phyloP scores from a whole-genome alignment of 768 basidiomycete genomes.

The Serendipita sp. region DNA sequence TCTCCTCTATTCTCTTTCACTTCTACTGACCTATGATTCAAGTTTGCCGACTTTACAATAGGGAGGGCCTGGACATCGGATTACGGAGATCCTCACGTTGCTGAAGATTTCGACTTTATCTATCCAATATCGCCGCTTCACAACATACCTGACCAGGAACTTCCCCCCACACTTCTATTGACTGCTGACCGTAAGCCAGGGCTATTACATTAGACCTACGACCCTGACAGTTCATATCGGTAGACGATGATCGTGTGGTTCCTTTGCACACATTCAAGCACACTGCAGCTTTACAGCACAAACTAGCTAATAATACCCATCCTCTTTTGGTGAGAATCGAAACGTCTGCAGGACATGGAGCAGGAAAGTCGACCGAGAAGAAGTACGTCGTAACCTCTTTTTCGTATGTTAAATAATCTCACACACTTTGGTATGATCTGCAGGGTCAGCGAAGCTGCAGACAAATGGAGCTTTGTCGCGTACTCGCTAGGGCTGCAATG shows the following conservation, averaged over 20 bases:
- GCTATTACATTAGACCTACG: not conserved
- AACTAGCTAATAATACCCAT: slow-evolving; percentile 44
- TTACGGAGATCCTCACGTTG: slow-evolving; percentile 58
- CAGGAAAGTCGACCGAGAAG: slow-evolving; percentile 61
- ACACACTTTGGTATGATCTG: slow-evolving; percentile 1
- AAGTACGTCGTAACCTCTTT: slow-evolving; percentile 23
- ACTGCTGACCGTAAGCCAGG: slow-evolving; percentile 60
- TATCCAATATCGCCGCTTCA: slow-evolving; percentile 66
- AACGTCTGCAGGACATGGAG: slow-evolving; percentile 66
- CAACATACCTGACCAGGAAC: slow-evolving; percentile 46
- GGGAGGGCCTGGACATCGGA: slow-evolving; percentile 66
- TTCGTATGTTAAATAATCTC: not conserved
- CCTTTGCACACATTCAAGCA: slow-evolving; percentile 76
- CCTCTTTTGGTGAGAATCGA: slow-evolving; percentile 65
- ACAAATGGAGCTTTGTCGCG: slow-evolving; percentile 62
- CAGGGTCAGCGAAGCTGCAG: slow-evolving; percentile 61
- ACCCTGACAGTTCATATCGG: not conserved
- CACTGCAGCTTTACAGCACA: slow-evolving; percentile 60
- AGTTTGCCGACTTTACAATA: slow-evolving; percentile 9
- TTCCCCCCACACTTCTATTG: slow-evolving; percentile 59
- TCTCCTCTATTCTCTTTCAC: not conserved
- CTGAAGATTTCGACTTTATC: slow-evolving; percentile 74
- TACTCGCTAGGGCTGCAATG: slow-evolving; percentile 41
- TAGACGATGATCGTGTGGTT: slow-evolving; percentile 77
- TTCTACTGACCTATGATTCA: not conserved